Percentiles rank a stretch among this genome's conserved stretches.
phyloP scores from a whole-genome alignment of 202 grass and related monocot species.

The Elaeis oleifera region DNA sequence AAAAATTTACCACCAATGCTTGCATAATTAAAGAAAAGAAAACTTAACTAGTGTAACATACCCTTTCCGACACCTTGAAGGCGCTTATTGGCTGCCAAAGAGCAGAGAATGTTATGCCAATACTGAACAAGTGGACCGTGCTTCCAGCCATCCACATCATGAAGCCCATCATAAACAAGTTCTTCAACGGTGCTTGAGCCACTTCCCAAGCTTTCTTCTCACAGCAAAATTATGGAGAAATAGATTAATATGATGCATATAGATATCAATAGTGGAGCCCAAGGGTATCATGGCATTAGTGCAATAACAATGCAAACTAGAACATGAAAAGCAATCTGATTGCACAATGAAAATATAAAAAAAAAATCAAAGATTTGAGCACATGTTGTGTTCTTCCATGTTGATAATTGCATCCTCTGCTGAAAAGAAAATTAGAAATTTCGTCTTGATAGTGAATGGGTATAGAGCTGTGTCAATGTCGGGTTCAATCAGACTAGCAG shows the following conservation, averaged over 20 bases:
- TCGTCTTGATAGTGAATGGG: too few relatives aligned
- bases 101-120: conserved; percentile 95
- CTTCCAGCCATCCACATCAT: conserved; percentile 99
- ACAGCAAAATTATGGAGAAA: conserved; percentile 3
- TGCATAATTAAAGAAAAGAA: not conserved
- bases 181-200: conserved; percentile 88
- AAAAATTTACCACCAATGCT: not conserved
- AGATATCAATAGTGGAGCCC: not conserved
- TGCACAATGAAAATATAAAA: too few relatives aligned
- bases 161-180: conserved; percentile 98
- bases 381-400: too few relatives aligned
- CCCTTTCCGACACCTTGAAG: conserved; percentile 86
- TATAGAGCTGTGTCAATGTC: too few relatives aligned
- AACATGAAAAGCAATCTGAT: too few relatives aligned
- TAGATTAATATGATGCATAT: not conserved
- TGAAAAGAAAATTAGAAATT: too few relatives aligned
- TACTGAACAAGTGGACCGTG: conserved; percentile 95
- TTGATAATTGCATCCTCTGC: too few relatives aligned
- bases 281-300: too few relatives aligned
- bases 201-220: conserved; percentile 94
- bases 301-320: too few relatives aligned
- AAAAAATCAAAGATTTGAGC: too few relatives aligned
- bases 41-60: conserved; percentile 3
- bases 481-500: too few relatives aligned
- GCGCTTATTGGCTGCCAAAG: conserved; percentile 79